phyloP scores from a whole-genome alignment of 78 protist genomes.

The Dictyostelium firmibasis region DNA sequence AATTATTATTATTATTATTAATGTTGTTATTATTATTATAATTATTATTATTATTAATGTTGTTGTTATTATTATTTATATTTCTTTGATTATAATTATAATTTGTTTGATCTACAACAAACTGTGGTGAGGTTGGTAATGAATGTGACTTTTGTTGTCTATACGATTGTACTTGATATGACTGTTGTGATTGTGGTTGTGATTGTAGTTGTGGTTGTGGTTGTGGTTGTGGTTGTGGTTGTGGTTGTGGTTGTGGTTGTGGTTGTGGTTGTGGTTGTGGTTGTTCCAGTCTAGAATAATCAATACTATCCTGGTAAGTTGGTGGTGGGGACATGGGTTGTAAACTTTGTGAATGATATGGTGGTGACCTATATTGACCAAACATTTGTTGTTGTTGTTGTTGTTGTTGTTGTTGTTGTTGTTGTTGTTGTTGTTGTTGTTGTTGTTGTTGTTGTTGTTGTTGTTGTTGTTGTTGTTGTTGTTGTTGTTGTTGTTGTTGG shows the following conservation, averaged over 20 bases:
- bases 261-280: not conserved
- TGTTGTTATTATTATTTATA: not conserved
- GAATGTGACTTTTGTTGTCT: not conserved
- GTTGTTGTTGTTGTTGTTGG: not conserved
- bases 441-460: not conserved
- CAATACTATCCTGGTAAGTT: not conserved
- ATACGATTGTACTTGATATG: not conserved
- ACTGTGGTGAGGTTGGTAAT: slow-evolving; percentile 13
- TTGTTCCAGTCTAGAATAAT: not conserved
- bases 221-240: not conserved
- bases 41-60: not conserved
- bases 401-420: not conserved
- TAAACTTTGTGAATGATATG: not conserved
- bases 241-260: not conserved
- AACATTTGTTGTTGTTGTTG: not conserved
- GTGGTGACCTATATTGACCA: not conserved
- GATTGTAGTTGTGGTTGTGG: not conserved
- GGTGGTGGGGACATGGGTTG: slow-evolving; percentile 6
- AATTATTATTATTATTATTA: not conserved
- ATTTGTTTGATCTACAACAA: not conserved
- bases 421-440: not conserved
- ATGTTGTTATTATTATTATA: not conserved
- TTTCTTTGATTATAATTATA: not conserved
- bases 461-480: not conserved
- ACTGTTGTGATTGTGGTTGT: not conserved